A percentile compares a stretch with the other conserved stretches of the same genome.
phyloP scores from a whole-genome alignment of 352 stramenopile genomes.

The Elongisporangium anandrum region DNA sequence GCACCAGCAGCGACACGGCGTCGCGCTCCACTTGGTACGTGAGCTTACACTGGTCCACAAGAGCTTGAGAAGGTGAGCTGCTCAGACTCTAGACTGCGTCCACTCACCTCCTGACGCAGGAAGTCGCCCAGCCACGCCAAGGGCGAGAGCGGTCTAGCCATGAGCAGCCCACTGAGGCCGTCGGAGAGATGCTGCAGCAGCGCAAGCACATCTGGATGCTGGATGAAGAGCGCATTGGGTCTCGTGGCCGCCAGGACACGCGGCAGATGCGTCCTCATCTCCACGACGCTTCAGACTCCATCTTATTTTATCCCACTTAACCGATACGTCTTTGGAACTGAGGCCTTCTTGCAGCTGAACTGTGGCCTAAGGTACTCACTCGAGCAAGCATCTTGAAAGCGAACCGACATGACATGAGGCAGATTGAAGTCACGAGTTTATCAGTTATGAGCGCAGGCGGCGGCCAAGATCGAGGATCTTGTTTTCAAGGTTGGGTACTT shows the following conservation, averaged over 20 bases:
- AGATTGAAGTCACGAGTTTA: no score
- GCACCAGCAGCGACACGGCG: conserved; percentile 30
- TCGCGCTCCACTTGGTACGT: conserved; percentile 40
- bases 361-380: no score
- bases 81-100: background rate
- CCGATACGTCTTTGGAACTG: no score
- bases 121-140: conserved; percentile 57
- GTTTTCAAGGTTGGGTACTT: no score
- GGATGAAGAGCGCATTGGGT: conserved; percentile 38
- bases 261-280: conserved; percentile 14
- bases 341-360: no score
- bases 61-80: background rate
- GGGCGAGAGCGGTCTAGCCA: conserved; percentile 15
- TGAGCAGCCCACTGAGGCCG: conserved; percentile 10
- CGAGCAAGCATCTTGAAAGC: no score
- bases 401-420: no score
- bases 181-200: no score
- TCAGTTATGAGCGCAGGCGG: no score
- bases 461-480: no score
- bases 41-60: conserved; percentile 47
- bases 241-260: conserved; percentile 15
- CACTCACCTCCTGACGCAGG: conserved; percentile 38
- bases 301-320: no score
- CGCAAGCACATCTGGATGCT: conserved; percentile 1
- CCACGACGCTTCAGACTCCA: background rate